Conservation (phyloP, 2,329 filamentous ascomycete genomes). For the Alternaria arborescens region DNA sequence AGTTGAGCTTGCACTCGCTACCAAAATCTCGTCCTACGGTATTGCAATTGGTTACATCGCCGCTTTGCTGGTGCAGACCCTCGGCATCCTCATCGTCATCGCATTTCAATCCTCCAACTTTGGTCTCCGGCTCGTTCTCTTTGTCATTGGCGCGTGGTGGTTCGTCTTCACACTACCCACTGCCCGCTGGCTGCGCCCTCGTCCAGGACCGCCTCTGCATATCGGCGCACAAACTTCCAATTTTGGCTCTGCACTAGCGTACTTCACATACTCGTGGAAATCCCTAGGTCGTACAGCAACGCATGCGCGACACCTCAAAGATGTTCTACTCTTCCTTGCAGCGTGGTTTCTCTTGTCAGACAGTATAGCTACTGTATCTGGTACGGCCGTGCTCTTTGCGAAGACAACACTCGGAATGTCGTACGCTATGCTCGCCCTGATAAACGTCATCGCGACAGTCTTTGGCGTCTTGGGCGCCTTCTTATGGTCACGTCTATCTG, state of each 20-base stretch:
- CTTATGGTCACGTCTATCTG: constrained; percentile 83
- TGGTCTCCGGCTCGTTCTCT: constrained; percentile 85
- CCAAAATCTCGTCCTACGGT: constrained; percentile 88
- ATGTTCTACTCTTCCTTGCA: constrained; percentile 79
- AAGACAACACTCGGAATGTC: constrained; percentile 93
- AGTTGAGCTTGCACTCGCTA: constrained; percentile 81
- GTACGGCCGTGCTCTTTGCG: constrained; percentile 93
- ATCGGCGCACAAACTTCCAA: constrained; percentile 37
- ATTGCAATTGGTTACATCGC: constrained; percentile 94
- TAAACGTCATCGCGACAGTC: constrained; percentile 89
- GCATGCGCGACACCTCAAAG: constrained; percentile 74
- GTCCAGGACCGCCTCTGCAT: constrained; percentile 79
- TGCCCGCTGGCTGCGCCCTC: constrained; percentile 83
- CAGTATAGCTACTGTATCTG: constrained; percentile 91
- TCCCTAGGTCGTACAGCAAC: constrained; percentile 82
- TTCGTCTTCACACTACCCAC: constrained; percentile 87
- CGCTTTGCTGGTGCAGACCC: constrained; percentile 81
- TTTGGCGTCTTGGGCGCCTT: constrained; percentile 88
- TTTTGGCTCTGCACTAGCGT: constrained; percentile 68
- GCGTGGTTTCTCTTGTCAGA: constrained; percentile 97
- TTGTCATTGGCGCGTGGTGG: constrained; percentile 93
- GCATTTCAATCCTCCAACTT: constrained; percentile 74
- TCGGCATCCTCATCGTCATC: constrained; percentile 77
- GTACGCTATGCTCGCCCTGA: constrained; percentile 85
- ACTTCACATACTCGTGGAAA: constrained; percentile 85